Conservation (phyloP, 768 basidiomycete genomes). For the Suillus luteus region DNA sequence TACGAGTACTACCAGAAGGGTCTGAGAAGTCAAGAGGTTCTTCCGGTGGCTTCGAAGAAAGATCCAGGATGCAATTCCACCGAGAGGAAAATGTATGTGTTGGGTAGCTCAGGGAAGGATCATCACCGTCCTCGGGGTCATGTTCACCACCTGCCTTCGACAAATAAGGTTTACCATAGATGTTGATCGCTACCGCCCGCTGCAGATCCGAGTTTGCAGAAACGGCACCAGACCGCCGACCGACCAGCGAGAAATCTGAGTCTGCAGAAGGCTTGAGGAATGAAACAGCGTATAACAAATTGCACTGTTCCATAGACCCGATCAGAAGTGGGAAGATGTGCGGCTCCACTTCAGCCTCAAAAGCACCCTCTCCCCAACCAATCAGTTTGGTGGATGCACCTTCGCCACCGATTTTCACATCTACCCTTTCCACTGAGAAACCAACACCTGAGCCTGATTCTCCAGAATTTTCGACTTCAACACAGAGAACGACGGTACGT, state of each 20-base stretch:
- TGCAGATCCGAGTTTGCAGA: conserved; percentile 52
- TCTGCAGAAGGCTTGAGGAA: conserved; percentile 71
- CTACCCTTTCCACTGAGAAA: conserved; percentile 76
- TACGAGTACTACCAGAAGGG: conserved; percentile 20
- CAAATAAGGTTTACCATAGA: conserved; percentile 72
- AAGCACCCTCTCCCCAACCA: conserved; percentile 47
- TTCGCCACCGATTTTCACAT: conserved; percentile 74
- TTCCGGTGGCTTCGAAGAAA: conserved; percentile 43
- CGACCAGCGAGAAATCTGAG: conserved; percentile 38
- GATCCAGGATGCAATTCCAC: conserved; percentile 90
- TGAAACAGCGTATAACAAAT: conserved; percentile 87
- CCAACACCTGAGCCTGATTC: conserved; percentile 60
- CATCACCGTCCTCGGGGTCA: conserved; percentile 18
- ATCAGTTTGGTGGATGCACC: conserved; percentile 54
- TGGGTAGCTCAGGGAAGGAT: conserved; percentile 47
- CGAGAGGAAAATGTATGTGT: conserved; percentile 78
- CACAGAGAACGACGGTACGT: conserved; percentile 84
- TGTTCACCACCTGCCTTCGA: conserved; percentile 22
- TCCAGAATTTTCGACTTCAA: conserved; percentile 86
- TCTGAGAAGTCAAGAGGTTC: conserved; percentile 22
- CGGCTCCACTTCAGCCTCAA: conserved; percentile 37
- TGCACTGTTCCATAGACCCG: conserved; percentile 78
- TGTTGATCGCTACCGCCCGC: conserved; percentile 77
- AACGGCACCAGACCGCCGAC: conserved; percentile 36
- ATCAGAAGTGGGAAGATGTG: conserved; percentile 71